phyloP scores from a whole-genome alignment of 495 filamentous ascomycete species.

The Penicillium tannophilum region DNA sequence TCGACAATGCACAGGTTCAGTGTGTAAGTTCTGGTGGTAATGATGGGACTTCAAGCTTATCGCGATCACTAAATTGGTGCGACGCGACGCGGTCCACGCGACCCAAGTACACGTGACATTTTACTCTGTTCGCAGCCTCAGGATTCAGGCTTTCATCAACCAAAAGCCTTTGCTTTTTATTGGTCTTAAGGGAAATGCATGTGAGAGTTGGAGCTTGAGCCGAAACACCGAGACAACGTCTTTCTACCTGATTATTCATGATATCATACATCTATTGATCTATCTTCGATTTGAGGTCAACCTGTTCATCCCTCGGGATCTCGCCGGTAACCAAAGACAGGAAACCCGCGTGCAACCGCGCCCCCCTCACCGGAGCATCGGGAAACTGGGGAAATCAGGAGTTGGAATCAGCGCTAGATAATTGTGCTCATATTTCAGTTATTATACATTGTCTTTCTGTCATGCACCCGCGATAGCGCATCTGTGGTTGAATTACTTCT shows the following conservation, averaged over 20 bases:
- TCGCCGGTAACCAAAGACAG: constrained; percentile 46
- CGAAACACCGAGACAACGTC: background rate
- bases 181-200: constrained; percentile 5
- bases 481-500: constrained; percentile 1
- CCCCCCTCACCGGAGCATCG: constrained; percentile 2
- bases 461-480: constrained; percentile 16
- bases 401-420: constrained; percentile 16
- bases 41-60: background rate
- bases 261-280: background rate
- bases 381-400: constrained; percentile 9
- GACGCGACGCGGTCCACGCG: constrained; percentile 11
- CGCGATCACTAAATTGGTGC: constrained; percentile 21
- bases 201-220: background rate
- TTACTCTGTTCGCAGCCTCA: background rate
- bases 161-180: background rate
- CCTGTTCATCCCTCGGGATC: background rate
- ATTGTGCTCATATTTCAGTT: constrained; percentile 4
- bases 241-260: background rate
- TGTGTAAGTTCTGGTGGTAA: background rate
- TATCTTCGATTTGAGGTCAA: constrained; percentile 15
- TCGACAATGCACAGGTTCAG: background rate
- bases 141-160: background rate
- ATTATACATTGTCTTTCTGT: constrained; percentile 1
- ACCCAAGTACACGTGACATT: background rate
- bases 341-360: constrained; percentile 27